phyloP scores from a whole-genome alignment of 176 grass and related monocot species.

The Avena atlantica region DNA sequence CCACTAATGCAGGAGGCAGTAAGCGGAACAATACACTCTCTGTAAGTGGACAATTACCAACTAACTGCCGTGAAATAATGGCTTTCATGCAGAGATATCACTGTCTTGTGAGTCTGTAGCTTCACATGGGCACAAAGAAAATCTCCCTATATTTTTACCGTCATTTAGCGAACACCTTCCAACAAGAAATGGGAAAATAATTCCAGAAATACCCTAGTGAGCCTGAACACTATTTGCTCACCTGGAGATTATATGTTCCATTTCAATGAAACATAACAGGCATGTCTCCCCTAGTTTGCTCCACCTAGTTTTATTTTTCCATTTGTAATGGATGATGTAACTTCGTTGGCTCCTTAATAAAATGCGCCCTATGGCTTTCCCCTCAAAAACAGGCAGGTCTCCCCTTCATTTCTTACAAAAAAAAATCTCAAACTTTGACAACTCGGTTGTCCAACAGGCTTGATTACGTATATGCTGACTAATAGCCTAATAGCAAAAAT shows the following conservation, averaged over 20 bases:
- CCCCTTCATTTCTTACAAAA: background rate
- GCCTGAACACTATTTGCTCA: background rate
- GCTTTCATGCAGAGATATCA: background rate
- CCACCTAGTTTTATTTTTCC: no score
- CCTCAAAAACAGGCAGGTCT: background rate
- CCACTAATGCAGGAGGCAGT: background rate
- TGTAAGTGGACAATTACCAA: background rate
- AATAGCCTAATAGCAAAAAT: background rate
- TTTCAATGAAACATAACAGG: background rate
- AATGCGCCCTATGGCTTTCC: no score
- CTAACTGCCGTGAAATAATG: background rate
- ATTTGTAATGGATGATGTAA: no score
- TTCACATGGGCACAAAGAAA: background rate
- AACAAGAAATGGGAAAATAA: background rate
- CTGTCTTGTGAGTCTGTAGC: background rate
- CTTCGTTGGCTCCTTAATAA: no score
- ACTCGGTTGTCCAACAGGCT: background rate
- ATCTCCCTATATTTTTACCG: background rate
- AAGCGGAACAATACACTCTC: background rate
- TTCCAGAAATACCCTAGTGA: background rate
- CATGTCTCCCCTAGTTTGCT: no score
- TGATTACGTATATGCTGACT: background rate
- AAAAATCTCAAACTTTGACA: background rate
- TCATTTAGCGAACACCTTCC: constrained; percentile 4
- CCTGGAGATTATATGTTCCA: background rate